These are phyloP conservation scores for Ceratocystis harringtonii DNA, from an alignment of 2,329 filamentous ascomycete species.

Conservation along the genomic window DNA sequence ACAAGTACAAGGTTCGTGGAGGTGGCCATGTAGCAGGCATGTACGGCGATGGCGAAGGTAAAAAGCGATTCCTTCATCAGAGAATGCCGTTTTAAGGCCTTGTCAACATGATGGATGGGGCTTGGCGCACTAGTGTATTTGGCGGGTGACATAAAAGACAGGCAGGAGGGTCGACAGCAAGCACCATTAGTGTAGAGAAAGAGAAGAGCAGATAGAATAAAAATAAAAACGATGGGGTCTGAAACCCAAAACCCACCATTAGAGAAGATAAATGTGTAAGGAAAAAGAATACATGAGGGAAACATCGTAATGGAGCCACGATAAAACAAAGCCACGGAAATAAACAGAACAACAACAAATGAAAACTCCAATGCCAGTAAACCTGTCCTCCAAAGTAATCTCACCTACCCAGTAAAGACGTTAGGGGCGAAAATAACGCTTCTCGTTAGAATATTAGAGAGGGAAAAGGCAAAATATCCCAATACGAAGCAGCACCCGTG, in stretches of 20 bases:
- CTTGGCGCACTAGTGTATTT: not conserved
- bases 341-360: not conserved
- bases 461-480: not conserved
- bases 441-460: not conserved
- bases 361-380: constrained; percentile 3
- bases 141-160: too few species aligned
- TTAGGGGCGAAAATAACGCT: not conserved
- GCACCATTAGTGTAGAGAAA: not conserved
- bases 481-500: not conserved
- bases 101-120: too few species aligned
- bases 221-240: not conserved
- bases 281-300: not conserved
- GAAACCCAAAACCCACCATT: not conserved
- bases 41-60: constrained; percentile 52
- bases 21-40: constrained; percentile 65
- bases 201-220: not conserved
- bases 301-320: not conserved
- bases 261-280: not conserved
- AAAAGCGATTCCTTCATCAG: constrained; percentile 46
- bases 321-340: not conserved
- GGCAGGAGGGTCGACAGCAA: too few species aligned
- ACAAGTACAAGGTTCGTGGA: constrained; percentile 86
- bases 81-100: constrained; percentile 24
- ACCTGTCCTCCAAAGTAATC: not conserved
- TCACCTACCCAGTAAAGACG: constrained; percentile 5